Conservation (phyloP, 129 eudicot species). For the Mikania micrantha region DNA sequence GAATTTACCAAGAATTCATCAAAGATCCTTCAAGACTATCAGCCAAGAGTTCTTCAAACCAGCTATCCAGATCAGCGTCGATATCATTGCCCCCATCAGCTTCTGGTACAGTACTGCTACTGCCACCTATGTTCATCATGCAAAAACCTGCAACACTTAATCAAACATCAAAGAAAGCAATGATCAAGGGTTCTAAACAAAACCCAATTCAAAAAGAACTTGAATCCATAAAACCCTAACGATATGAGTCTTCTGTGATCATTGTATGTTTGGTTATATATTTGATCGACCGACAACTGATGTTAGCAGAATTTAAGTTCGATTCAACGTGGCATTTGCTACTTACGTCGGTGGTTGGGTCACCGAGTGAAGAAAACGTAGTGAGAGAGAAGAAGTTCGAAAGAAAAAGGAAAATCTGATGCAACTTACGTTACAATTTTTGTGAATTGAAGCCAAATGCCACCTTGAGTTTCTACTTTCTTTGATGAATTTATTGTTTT, state of each 20-base stretch:
- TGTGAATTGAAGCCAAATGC: constrained; percentile 1
- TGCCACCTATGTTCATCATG: background rate
- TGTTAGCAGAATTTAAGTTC: constrained; percentile 9
- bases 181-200: background rate
- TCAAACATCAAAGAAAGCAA: background rate
- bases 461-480: constrained; percentile 12
- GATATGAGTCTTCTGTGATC: background rate
- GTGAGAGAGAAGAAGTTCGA: constrained; percentile 17
- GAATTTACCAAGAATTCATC: constrained; percentile 10
- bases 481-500: background rate
- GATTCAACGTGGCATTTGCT: constrained; percentile 19
- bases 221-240: background rate
- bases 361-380: constrained; percentile 9
- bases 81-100: background rate
- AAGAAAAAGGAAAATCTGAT: constrained; percentile 6
- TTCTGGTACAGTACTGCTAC: background rate
- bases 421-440: constrained; percentile 17
- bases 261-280: background rate
- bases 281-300: constrained; percentile 15
- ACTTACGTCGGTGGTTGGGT: background rate
- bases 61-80: background rate
- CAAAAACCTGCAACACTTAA: constrained; percentile 13
- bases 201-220: background rate
- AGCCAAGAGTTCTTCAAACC: background rate
- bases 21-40: background rate